Conservation (phyloP, 345 rosid species). For the Salix viminalis region DNA sequence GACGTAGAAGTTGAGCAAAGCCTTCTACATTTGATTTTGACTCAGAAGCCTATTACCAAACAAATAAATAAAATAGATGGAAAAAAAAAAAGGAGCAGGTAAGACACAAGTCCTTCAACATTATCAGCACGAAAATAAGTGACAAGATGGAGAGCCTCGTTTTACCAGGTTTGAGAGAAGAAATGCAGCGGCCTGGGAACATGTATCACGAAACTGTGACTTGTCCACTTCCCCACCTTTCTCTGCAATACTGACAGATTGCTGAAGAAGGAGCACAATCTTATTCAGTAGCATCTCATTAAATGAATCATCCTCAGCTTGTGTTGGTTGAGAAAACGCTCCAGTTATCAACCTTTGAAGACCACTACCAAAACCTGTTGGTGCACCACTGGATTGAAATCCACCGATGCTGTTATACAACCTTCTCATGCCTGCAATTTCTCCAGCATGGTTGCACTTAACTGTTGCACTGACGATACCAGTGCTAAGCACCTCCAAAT, state of each 20-base stretch:
- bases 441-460: slow-evolving; percentile 94
- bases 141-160: slow-evolving; percentile 1
- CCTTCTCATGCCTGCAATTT: slow-evolving; percentile 99
- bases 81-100: slow-evolving; percentile 4
- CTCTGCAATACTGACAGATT: slow-evolving; percentile 81
- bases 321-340: slow-evolving; percentile 69
- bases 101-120: slow-evolving; percentile 1
- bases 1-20: slow-evolving; percentile 87
- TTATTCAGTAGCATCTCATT: slow-evolving; percentile 79
- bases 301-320: slow-evolving; percentile 74
- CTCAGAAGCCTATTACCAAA: slow-evolving; percentile 51
- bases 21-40: slow-evolving; percentile 82
- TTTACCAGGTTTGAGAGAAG: slow-evolving; percentile 92
- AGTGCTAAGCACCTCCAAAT: slow-evolving; percentile 94
- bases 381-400: slow-evolving; percentile 58
- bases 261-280: slow-evolving; percentile 89
- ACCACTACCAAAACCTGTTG: slow-evolving; percentile 59
- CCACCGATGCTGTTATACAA: slow-evolving; percentile 93
- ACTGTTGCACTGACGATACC: slow-evolving; percentile 95
- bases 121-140: neutral
- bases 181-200: slow-evolving; percentile 95
- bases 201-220: slow-evolving; percentile 76
- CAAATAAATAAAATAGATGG: slow-evolving; percentile 20
- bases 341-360: slow-evolving; percentile 87
- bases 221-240: slow-evolving; percentile 90